Conservation (phyloP, 208 protist species). For the Strigomonas galati region DNA sequence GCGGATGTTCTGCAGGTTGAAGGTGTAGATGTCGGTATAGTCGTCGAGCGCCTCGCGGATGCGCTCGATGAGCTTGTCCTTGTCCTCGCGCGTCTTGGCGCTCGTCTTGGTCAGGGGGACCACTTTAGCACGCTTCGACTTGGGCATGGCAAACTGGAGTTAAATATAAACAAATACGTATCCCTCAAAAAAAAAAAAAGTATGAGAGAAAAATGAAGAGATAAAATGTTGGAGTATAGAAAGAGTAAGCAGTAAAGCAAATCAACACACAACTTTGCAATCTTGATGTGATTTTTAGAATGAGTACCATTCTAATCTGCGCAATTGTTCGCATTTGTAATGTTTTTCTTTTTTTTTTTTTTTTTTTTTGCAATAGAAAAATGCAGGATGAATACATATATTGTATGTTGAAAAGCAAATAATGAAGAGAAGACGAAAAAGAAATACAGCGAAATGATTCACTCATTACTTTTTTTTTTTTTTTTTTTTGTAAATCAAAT, state of each 20-base stretch:
- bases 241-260: no score
- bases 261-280: no score
- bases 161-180: no score
- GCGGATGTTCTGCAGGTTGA: conserved; percentile 83
- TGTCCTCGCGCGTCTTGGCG: conserved; percentile 87
- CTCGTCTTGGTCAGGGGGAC: conserved; percentile 88
- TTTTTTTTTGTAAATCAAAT: not conserved
- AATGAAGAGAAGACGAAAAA: not conserved
- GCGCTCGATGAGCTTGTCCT: conserved; percentile 88
- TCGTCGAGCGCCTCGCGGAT: conserved; percentile 84
- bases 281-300: no score
- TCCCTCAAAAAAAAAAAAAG: conserved; percentile 1
- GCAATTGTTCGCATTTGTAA: not conserved
- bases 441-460: conserved; percentile 2
- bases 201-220: conserved; percentile 12
- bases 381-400: not conserved
- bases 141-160: conserved; percentile 48
- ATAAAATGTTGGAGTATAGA: no score
- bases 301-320: no score
- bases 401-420: not conserved
- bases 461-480: not conserved
- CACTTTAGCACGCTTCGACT: conserved; percentile 82
- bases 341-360: not conserved
- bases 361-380: not conserved
- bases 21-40: conserved; percentile 84